A percentile compares a stretch with the other conserved stretches of the same genome.
Evolutionary conservation across 495 filamentous ascomycete genomes (phyloP).

Genomic region (Podospora pseudocomata): DNA sequence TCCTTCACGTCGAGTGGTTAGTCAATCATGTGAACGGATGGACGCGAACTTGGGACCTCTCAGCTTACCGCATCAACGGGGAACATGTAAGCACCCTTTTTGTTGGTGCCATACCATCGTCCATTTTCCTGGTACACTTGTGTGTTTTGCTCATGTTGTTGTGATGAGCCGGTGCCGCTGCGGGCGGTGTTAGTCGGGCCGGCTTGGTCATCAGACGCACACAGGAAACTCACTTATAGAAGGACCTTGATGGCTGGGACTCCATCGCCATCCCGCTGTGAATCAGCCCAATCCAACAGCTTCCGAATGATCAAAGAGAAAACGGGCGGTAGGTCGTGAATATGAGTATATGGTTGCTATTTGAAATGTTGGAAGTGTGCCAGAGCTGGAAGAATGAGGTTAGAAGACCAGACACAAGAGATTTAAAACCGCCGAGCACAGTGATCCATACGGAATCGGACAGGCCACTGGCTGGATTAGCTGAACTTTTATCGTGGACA

Average conservation of each 20-base stretch:
- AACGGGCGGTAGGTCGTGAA: neutral
- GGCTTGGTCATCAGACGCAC: neutral
- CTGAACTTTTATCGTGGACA: neutral
- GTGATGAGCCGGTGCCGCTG: neutral
- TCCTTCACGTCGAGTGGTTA: constrained; percentile 34
- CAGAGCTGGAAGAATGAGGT: neutral
- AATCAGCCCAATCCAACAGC: neutral
- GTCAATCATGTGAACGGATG: constrained; percentile 12
- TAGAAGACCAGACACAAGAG: neutral
- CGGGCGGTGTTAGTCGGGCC: neutral
- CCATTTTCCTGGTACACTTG: constrained; percentile 52
- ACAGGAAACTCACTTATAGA: neutral
- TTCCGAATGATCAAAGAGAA: neutral
- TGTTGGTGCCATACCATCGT: constrained; percentile 53
- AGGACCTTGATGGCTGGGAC: neutral
- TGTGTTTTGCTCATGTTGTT: neutral
- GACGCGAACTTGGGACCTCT: neutral
- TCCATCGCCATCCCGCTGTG: neutral
- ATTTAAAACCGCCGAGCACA: neutral
- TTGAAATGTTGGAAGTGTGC: neutral
- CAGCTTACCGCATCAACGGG: constrained; percentile 57
- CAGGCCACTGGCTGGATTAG: neutral
- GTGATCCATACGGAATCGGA: neutral
- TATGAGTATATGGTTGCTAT: neutral
- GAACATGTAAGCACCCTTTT: constrained; percentile 57